Conservation (phyloP, 2,329 filamentous ascomycete species). For the Cladosporium sp. region DNA sequence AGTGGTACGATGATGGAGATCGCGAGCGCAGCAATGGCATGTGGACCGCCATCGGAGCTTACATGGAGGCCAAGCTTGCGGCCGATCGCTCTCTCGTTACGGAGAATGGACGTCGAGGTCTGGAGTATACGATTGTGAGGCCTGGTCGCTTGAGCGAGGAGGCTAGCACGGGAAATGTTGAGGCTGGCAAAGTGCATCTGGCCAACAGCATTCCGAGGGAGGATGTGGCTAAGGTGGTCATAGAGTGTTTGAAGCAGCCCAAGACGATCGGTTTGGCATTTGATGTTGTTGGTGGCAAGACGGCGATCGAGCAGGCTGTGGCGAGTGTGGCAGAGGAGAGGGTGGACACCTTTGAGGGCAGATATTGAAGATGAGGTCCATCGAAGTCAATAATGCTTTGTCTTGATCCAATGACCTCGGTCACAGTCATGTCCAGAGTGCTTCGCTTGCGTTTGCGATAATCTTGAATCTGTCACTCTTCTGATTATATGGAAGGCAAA, state of each 20-base stretch:
- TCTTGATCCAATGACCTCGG: too few relatives aligned
- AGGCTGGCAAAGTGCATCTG: slow-evolving; percentile 41
- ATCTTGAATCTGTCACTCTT: too few relatives aligned
- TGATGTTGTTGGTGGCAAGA: slow-evolving; percentile 41
- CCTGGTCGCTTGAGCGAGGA: slow-evolving; percentile 44
- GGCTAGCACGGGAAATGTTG: slow-evolving; percentile 40
- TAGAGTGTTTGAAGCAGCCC: slow-evolving; percentile 48
- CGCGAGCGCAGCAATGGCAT: slow-evolving; percentile 33
- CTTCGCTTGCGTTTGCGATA: too few relatives aligned
- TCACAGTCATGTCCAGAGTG: too few relatives aligned
- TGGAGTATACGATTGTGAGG: slow-evolving; percentile 46
- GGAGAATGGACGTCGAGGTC: slow-evolving; percentile 34
- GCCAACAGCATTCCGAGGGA: slow-evolving; percentile 46
- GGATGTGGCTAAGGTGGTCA: slow-evolving; percentile 57
- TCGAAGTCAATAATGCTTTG: too few relatives aligned
- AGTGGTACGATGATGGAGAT: slow-evolving; percentile 43
- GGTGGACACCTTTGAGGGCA: slow-evolving; percentile 33
- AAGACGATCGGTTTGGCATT: slow-evolving; percentile 45
- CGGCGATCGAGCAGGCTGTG: slow-evolving; percentile 37
- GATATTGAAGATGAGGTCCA: slow-evolving; percentile 20
- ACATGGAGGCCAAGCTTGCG: slow-evolving; percentile 41
- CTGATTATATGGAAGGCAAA: too few relatives aligned
- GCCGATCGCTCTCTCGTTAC: slow-evolving; percentile 39
- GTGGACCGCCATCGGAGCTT: slow-evolving; percentile 38
- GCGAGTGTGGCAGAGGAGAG: slow-evolving; percentile 34